phyloP scores from a whole-genome alignment of 1,284 basidiomycete genomes.

The Tilletia indica region DNA sequence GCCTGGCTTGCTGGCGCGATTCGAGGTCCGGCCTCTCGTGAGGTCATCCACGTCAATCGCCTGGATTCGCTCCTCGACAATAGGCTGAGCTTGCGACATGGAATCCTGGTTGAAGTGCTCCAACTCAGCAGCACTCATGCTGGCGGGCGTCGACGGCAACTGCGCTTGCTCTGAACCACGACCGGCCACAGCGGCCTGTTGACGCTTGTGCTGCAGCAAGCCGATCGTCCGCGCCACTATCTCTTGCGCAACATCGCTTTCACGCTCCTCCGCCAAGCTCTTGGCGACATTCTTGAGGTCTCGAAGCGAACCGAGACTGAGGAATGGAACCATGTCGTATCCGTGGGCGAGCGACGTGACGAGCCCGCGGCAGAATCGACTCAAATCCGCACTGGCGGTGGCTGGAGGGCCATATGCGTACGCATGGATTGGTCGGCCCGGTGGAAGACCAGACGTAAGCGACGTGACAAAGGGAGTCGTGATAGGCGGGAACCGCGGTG shows the following conservation, averaged over 20 bases:
- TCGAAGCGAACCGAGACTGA: constrained; percentile 59
- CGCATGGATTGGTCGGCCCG: constrained; percentile 60
- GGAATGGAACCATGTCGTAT: constrained; percentile 56
- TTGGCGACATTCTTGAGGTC: constrained; percentile 60
- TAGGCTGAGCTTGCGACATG: neutral
- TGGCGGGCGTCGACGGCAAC: neutral
- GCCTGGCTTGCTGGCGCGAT: constrained; percentile 24
- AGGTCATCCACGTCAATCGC: constrained; percentile 18
- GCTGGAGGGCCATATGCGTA: constrained; percentile 57
- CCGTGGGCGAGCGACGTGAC: constrained; percentile 59
- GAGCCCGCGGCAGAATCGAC: constrained; percentile 58
- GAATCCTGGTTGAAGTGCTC: neutral
- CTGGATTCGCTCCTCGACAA: neutral
- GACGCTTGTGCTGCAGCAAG: constrained; percentile 39
- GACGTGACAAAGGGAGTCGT: constrained; percentile 60
- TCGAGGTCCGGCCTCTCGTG: constrained; percentile 15
- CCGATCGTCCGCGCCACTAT: constrained; percentile 59
- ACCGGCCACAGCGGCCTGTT: constrained; percentile 22
- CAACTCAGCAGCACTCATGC: neutral
- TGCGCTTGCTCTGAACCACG: neutral
- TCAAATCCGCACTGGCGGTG: constrained; percentile 57
- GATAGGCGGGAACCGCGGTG: constrained; percentile 47
- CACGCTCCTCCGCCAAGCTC: constrained; percentile 31
- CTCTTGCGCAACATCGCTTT: constrained; percentile 58
- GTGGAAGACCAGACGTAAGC: constrained; percentile 56